Evolutionary conservation across 2,329 filamentous ascomycete species (phyloP).

Genomic region (Byssothecium circinans): DNA sequence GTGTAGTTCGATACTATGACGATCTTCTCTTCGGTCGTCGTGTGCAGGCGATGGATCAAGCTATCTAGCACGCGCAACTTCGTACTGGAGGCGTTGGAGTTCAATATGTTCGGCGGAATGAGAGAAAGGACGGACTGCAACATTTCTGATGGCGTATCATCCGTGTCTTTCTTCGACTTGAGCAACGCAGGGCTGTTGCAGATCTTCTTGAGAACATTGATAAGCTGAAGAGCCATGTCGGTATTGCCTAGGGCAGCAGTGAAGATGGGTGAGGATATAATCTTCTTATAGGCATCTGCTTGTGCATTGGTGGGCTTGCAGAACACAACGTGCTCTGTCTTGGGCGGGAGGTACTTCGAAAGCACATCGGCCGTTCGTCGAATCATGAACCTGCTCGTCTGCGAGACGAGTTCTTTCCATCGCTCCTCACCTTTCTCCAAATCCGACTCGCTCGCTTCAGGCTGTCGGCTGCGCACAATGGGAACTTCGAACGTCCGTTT

Average conservation of each 20-base stretch:
- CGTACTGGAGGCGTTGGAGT: constrained; percentile 60
- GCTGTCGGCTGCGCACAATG: constrained; percentile 65
- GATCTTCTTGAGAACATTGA: constrained; percentile 72
- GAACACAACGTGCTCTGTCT: constrained; percentile 69
- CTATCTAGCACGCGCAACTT: constrained; percentile 70
- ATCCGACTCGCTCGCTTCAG: constrained; percentile 62
- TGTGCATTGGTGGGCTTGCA: constrained; percentile 65
- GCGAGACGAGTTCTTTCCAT: constrained; percentile 61
- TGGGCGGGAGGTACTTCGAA: constrained; percentile 65
- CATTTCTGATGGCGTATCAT: constrained; percentile 52
- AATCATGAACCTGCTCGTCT: constrained; percentile 67
- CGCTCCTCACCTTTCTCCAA: constrained; percentile 65
- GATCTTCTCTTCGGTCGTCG: constrained; percentile 67
- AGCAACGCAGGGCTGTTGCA: constrained; percentile 71
- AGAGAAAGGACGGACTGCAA: constrained; percentile 50
- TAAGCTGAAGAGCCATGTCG: constrained; percentile 67
- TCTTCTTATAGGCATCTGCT: constrained; percentile 62
- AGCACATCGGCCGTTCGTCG: constrained; percentile 68
- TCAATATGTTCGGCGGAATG: constrained; percentile 59
- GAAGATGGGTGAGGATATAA: constrained; percentile 67
- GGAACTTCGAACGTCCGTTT: constrained; percentile 66
- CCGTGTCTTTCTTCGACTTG: constrained; percentile 52
- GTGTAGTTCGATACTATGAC: constrained; percentile 79
- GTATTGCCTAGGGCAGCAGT: constrained; percentile 62
- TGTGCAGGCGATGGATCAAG: constrained; percentile 63